A percentile compares a stretch with the other conserved stretches of the same genome.
Conservation (phyloP, 495 filamentous ascomycete species). For the Echria macrotheca region DNA sequence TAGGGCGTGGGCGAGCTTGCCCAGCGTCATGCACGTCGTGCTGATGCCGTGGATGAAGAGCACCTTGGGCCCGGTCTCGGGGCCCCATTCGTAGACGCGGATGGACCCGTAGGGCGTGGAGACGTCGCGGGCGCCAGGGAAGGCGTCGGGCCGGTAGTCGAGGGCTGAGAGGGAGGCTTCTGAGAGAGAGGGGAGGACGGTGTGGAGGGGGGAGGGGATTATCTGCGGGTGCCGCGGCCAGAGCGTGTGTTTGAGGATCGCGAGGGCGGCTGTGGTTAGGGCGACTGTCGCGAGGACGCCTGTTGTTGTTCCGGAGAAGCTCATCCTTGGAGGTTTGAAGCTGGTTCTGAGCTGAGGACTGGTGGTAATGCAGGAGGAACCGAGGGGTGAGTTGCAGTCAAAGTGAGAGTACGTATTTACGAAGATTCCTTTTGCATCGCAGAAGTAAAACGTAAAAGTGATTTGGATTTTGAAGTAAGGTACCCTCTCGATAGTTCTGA, state of each 20-base stretch:
- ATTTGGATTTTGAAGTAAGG: too few species aligned
- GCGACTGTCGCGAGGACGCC: constrained; percentile 19
- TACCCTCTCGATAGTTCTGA: too few species aligned
- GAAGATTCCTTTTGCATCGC: too few species aligned
- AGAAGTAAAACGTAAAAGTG: too few species aligned
- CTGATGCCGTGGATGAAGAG: constrained; percentile 82
- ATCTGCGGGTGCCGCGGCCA: constrained; percentile 31
- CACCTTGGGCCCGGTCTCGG: constrained; percentile 71
- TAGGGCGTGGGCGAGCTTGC: constrained; percentile 61
- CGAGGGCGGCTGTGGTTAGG: constrained; percentile 26
- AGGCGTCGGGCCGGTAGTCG: constrained; percentile 33
- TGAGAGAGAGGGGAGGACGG: constrained; percentile 26
- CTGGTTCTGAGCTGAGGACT: too few species aligned
- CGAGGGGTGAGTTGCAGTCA: too few species aligned
- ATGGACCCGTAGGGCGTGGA: constrained; percentile 64
- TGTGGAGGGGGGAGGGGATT: constrained; percentile 33
- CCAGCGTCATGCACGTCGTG: constrained; percentile 71
- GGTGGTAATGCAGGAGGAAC: too few species aligned
- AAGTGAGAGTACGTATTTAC: too few species aligned
- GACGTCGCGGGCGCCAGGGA: constrained; percentile 42
- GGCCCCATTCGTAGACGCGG: constrained; percentile 86
- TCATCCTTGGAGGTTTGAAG: too few species aligned
- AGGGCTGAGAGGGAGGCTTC: constrained; percentile 25
- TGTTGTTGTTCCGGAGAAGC: too few species aligned
- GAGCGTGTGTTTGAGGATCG: constrained; percentile 26